Evolutionary conservation across 176 grass and related monocot genomes (phyloP), one percentile per base, ranked within the genome.

Genomic region (Ensete glaucum): DNA sequence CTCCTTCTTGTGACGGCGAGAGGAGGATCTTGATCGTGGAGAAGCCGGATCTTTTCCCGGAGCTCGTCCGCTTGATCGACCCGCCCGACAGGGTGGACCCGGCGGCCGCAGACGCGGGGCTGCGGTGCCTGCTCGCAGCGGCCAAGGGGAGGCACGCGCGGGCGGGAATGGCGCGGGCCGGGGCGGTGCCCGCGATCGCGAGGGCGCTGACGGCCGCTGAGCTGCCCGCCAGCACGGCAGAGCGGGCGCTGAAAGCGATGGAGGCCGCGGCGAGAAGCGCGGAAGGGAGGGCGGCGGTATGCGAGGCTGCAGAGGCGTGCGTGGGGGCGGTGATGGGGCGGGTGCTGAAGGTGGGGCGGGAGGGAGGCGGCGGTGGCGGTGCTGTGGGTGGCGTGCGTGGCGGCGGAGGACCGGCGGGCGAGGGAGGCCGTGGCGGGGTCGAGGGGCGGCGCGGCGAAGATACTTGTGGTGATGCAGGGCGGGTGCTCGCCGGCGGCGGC

Each of bases 381-480:
- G 64, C 87, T 97, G 20, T 97, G 93, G 93, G 73, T 79, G 55
- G 56, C 66, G 8, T 97, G 81, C 79, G 88, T 83, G 8, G 83
- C 79, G 1, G 60, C 83, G 56, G 83, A 87, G 26, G 89, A 90
- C 16, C 64, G 83, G 78, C 64, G 79, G 60, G 89, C 85, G 73
- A 84, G 87, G 56, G 87, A 92, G 54, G 93, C 87, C 11, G 82
- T 90, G 17, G 80, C 80, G 15, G 72, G 51, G 1, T 85, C 79
- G 17, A 82, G 82, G 4, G 93, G 87, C 54, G 90, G 73, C 4
- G 81, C 92, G 62, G 90, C 85, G 56, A 92, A 92, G 82, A 79
- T 97, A 74, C 85, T 97, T 13, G 80, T 92, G 73, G 93, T 97
- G 54, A 90, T 97, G 93, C 90, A 97, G 63, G 90, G 88, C 54